A percentile compares a stretch with the other conserved stretches of the same genome.
Conservation (phyloP, 768 basidiomycete species). For the Astraeus odoratus region DNA sequence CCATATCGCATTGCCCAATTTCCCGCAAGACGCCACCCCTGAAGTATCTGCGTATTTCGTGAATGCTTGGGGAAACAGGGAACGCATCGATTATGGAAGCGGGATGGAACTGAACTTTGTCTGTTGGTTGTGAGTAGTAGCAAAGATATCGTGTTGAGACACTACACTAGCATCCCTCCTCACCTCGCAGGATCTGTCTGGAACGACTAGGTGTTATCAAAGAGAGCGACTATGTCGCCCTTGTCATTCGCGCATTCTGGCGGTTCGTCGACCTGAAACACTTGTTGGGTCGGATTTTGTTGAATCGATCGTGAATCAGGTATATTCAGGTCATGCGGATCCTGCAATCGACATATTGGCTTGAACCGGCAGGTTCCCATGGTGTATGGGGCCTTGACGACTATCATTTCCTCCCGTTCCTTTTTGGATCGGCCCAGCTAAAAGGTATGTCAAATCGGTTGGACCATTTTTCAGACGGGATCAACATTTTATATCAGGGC, state of each 20-base stretch:
- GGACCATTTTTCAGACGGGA: too few relatives aligned
- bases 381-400: conserved; percentile 98
- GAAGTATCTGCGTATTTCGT: conserved; percentile 79
- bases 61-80: conserved; percentile 87
- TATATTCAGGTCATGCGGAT: conserved; percentile 79
- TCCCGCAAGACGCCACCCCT: conserved; percentile 49
- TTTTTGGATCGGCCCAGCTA: conserved; percentile 81
- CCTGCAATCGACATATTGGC: conserved; percentile 92
- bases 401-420: conserved; percentile 91
- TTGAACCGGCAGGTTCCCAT: conserved; percentile 98
- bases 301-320: conserved; percentile 19
- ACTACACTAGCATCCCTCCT: not conserved
- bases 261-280: conserved; percentile 34
- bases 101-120: conserved; percentile 99
- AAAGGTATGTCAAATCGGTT: too few relatives aligned
- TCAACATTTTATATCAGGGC: conserved; percentile 45
- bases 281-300: not conserved
- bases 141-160: conserved; percentile 1
- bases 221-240: conserved; percentile 59
- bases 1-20: conserved; percentile 50
- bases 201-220: conserved; percentile 59
- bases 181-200: conserved; percentile 64
- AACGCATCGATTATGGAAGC: conserved; percentile 97
- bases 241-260: conserved; percentile 89
- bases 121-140: conserved; percentile 95